Evolutionary conservation across 2,329 filamentous ascomycete species (phyloP), one percentile per base, ranked within the genome.

Genomic region (Helotiales sp.): DNA sequence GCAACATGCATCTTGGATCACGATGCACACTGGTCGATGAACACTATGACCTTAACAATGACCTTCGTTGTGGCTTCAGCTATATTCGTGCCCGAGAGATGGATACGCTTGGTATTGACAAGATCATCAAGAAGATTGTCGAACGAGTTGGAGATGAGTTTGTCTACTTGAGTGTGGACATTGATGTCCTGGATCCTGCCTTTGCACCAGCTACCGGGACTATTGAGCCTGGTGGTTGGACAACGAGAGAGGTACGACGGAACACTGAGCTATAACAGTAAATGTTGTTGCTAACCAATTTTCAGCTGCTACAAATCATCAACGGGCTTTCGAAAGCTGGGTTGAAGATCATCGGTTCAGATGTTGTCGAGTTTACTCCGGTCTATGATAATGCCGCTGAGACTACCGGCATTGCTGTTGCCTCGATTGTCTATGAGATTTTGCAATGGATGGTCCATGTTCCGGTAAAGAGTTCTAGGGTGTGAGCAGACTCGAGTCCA

Each of bases 171-270:
- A 70, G 68, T 55, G 63, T 70, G 8, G 68, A 70, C 49, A 70
- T 69, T 33, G 68, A 70, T 58, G 68, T 70, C 1, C 51, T 70
- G 3, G 68, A 70, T 58, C 68, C 68, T 15, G 67, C 68, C 6
- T 70, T 63, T 55, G 67, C 68, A 13, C 67, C 68, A 19, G 68
- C 67, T 6, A 71, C 70, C 13, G 70, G 69, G 2, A 70, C 69
- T 0, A 68, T 70, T 44, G 70, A 71, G 33, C 63, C 70, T 7
- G 70, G 70, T 15, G 70, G 70, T 25, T 71, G 69, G 69, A 69
- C 69, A 5, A 70, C 69, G 19, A 66, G 70, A 65, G 70, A 69
- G 52, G 65, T 68, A 44, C 40, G 49, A 58, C 24, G 29, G 7
- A n/a, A 31, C 5, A 12, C 38, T 36, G 4, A 22, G 12, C 29